Evolutionary conservation across 139 green algal species (phyloP).

Genomic region (Zygnema circumcarinatum): DNA sequence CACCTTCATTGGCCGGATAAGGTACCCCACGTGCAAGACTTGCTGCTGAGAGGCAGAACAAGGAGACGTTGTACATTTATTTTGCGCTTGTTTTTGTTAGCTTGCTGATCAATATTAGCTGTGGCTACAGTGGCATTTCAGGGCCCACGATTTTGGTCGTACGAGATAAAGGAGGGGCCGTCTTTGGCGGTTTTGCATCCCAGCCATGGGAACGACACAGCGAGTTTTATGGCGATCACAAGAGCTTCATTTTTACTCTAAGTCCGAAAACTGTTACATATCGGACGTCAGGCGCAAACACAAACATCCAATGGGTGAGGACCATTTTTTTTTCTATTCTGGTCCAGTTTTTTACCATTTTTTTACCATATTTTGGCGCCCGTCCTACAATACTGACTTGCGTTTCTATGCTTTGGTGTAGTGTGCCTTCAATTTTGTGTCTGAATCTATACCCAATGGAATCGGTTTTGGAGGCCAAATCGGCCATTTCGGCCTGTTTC

Average conservation of each 20-base stretch:
- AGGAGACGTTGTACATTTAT: background rate
- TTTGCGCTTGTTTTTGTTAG: background rate
- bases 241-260: conserved; percentile 45
- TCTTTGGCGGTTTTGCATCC: conserved; percentile 54
- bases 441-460: conserved; percentile 53
- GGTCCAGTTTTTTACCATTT: background rate
- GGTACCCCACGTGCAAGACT: background rate
- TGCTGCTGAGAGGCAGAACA: background rate
- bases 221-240: conserved; percentile 45
- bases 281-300: conserved; percentile 31
- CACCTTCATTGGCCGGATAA: conserved; percentile 17
- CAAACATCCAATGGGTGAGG: conserved; percentile 52
- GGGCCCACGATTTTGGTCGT: conserved; percentile 37
- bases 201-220: conserved; percentile 40
- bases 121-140: background rate
- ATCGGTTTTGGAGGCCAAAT: conserved; percentile 45
- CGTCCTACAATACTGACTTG: background rate
- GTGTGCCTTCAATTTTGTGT: conserved; percentile 32
- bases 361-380: background rate
- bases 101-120: background rate
- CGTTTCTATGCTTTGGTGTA: background rate
- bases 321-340: background rate
- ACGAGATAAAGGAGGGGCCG: conserved; percentile 24
- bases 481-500: conserved; percentile 43
- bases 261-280: conserved; percentile 9